These are phyloP conservation scores for Yarrowia keelungensis DNA, from an alignment of 805 yeast species.

Conservation along the genomic window DNA sequence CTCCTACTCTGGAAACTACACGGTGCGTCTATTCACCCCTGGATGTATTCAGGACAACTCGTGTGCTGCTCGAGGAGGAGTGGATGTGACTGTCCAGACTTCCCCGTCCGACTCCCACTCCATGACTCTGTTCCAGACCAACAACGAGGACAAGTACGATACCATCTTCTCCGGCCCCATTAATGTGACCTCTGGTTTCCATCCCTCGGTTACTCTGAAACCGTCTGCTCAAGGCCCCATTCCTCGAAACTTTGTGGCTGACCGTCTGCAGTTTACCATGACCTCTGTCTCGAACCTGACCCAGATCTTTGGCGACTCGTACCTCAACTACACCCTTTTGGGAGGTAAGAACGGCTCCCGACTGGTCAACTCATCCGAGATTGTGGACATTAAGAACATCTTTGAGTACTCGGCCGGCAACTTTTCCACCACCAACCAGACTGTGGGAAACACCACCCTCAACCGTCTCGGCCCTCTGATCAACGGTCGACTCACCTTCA, in stretches of 20 bases:
- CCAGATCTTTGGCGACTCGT: conserved; percentile 38
- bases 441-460: conserved; percentile 60
- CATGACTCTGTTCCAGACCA: conserved; percentile 74
- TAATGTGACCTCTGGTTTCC: conserved; percentile 52
- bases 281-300: conserved; percentile 43
- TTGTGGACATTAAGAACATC: conserved; percentile 65
- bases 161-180: conserved; percentile 73
- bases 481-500: conserved; percentile 15
- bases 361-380: conserved; percentile 19
- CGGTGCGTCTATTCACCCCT: conserved; percentile 79
- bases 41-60: conserved; percentile 77
- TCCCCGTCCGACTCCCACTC: conserved; percentile 55
- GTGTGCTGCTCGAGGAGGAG: conserved; percentile 75
- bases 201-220: conserved; percentile 57
- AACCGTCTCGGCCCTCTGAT: conserved; percentile 49
- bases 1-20: conserved; percentile 74
- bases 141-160: conserved; percentile 81
- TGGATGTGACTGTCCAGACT: conserved; percentile 72
- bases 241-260: conserved; percentile 70
- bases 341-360: conserved; percentile 26
- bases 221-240: conserved; percentile 47
- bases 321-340: conserved; percentile 46
- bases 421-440: conserved; percentile 55
- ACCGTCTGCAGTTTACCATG: conserved; percentile 59
- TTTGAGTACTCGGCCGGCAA: conserved; percentile 82